Percentiles rank a stretch among this genome's conserved stretches.
These are phyloP conservation scores for Tetradesmus lagerheimii DNA, from an alignment of 139 green algal genomes.

Conservation along the genomic window DNA sequence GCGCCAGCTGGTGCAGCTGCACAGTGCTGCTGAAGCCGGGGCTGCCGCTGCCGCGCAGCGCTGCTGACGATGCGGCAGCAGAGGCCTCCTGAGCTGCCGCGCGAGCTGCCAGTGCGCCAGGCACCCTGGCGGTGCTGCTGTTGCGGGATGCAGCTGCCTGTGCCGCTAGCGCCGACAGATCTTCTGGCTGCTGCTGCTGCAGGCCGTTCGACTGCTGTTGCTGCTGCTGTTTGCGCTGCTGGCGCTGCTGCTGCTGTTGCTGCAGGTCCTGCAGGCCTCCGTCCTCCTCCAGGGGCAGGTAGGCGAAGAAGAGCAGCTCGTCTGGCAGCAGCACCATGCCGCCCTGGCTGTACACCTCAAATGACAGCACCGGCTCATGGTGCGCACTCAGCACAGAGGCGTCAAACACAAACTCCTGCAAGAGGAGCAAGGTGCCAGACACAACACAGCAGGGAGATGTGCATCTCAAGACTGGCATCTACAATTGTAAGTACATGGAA, in stretches of 20 bases:
- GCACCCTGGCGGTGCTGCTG: not conserved
- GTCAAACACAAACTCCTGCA: slow-evolving; percentile 38
- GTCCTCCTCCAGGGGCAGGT: not conserved
- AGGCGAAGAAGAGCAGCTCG: slow-evolving; percentile 28
- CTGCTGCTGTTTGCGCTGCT: not conserved
- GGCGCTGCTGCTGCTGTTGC: slow-evolving; percentile 23
- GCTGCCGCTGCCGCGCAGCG: not conserved
- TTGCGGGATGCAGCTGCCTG: not conserved
- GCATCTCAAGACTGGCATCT: not conserved
- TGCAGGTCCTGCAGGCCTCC: not conserved
- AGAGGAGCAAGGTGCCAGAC: not conserved
- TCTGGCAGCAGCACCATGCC: slow-evolving; percentile 5
- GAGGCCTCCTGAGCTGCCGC: not conserved
- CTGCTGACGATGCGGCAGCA: not conserved
- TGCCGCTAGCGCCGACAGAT: not conserved
- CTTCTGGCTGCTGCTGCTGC: slow-evolving; percentile 3
- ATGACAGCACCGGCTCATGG: not conserved
- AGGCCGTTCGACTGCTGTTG: not conserved
- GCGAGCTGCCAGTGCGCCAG: not conserved
- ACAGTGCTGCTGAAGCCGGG: slow-evolving; percentile 7
- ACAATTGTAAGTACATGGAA: too few relatives aligned
- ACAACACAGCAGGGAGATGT: not conserved
- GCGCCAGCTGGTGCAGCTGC: not conserved
- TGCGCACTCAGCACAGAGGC: not conserved
- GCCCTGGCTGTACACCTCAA: slow-evolving; percentile 19